Percentiles rank a stretch among this genome's conserved stretches.
Conservation (phyloP, 345 rosid species). For the Eutrema japonicum region DNA sequence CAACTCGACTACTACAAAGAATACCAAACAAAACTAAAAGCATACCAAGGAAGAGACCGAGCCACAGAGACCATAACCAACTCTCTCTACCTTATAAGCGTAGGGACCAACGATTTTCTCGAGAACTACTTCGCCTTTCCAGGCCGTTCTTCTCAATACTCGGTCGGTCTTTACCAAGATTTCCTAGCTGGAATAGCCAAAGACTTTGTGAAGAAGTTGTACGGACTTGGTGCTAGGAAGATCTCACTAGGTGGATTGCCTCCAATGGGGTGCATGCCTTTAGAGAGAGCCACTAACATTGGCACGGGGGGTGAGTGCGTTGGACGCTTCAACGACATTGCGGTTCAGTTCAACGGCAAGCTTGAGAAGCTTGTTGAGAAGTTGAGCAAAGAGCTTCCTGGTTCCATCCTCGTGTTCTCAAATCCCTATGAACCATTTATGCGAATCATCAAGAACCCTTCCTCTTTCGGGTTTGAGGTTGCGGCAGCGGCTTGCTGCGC, state of each 20-base stretch:
- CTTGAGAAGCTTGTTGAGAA: constrained; percentile 41
- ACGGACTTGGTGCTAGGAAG: constrained; percentile 60
- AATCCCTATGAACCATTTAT: constrained; percentile 49
- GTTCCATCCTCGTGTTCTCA: constrained; percentile 50
- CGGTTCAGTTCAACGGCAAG: constrained; percentile 55
- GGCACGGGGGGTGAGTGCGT: constrained; percentile 49
- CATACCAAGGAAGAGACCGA: constrained; percentile 47
- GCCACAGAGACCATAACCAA: constrained; percentile 44
- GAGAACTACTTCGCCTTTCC: constrained; percentile 62
- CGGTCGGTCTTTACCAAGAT: constrained; percentile 47
- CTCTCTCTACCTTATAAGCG: constrained; percentile 57
- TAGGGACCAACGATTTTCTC: constrained; percentile 66
- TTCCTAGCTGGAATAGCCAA: constrained; percentile 50
- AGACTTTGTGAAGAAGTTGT: constrained; percentile 48
- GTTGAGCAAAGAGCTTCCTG: constrained; percentile 53
- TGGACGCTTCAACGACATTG: constrained; percentile 50
- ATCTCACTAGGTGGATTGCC: constrained; percentile 66
- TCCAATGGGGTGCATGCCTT: constrained; percentile 74
- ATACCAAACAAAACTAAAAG: constrained; percentile 52
- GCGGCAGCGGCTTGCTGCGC: constrained; percentile 65
- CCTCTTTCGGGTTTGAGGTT: constrained; percentile 58
- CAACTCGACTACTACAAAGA: constrained; percentile 59
- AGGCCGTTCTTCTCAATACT: constrained; percentile 49
- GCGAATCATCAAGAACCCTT: constrained; percentile 50
- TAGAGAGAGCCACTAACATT: constrained; percentile 61